These are phyloP conservation scores for Spizellomyces punctatus DNA, from an alignment of 192 early-diverging fungal species.

Conservation along the genomic window DNA sequence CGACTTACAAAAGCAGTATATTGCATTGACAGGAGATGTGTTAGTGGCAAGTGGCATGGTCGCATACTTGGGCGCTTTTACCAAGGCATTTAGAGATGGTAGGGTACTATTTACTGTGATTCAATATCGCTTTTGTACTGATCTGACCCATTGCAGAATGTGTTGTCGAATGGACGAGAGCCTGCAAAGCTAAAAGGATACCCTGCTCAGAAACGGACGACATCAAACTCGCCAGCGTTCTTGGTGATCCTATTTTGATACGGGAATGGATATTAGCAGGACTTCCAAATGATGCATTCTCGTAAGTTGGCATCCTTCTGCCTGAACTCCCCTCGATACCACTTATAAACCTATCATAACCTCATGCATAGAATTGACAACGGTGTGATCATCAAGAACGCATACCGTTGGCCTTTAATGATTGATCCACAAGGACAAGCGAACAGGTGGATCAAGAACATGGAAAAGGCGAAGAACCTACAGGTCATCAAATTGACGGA, in stretches of 20 bases:
- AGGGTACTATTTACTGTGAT: not conserved
- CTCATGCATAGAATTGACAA: conserved; percentile 49
- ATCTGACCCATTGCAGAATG: conserved; percentile 35
- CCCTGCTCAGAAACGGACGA: conserved; percentile 53
- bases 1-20: conserved; percentile 52
- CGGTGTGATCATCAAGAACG: conserved; percentile 59
- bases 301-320: conserved; percentile 15
- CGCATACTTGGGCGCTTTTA: conserved; percentile 63
- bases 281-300: conserved; percentile 63
- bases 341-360: not conserved
- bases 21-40: conserved; percentile 60
- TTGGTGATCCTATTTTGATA: conserved; percentile 60
- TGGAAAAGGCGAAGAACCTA: conserved; percentile 57
- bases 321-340: not conserved
- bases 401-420: conserved; percentile 61
- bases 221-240: conserved; percentile 50
- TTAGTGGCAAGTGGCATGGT: conserved; percentile 63
- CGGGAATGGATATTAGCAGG: conserved; percentile 59
- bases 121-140: not conserved
- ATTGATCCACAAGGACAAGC: conserved; percentile 68
- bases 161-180: conserved; percentile 47
- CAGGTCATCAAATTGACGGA: conserved; percentile 62
- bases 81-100: conserved; percentile 57
- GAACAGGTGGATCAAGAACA: conserved; percentile 65
- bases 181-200: conserved; percentile 49